phyloP scores from a whole-genome alignment of 78 protist species.

The Chrysochromulina tobinii region DNA sequence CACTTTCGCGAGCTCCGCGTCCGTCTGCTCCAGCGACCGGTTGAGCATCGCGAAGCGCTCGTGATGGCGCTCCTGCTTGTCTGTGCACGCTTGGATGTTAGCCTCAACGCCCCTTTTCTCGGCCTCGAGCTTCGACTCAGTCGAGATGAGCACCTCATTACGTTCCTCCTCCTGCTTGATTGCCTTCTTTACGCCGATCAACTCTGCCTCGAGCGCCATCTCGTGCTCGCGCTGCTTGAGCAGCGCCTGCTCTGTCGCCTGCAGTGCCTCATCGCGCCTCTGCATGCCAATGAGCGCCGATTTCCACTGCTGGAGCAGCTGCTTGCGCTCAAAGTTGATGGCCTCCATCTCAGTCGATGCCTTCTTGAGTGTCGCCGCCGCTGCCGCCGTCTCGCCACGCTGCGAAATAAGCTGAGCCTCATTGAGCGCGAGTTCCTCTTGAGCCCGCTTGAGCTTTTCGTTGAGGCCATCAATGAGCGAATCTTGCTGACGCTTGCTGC shows the following conservation, averaged over 20 bases:
- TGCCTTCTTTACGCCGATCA: conserved; percentile 34
- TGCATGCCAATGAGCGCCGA: conserved; percentile 57
- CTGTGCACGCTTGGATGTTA: background rate
- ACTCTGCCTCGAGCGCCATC: conserved; percentile 35
- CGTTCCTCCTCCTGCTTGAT: background rate
- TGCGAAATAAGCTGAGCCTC: conserved; percentile 63
- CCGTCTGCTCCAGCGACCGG: conserved; percentile 57
- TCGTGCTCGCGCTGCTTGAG: conserved; percentile 48
- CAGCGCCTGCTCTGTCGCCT: conserved; percentile 31
- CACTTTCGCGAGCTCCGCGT: conserved; percentile 29
- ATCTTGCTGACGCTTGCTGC: conserved; percentile 51
- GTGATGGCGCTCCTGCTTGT: background rate
- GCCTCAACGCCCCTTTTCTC: background rate
- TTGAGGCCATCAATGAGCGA: conserved; percentile 39
- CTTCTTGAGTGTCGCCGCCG: background rate
- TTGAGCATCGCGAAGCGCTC: conserved; percentile 23
- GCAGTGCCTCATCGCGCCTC: conserved; percentile 67
- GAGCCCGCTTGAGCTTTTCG: conserved; percentile 35
- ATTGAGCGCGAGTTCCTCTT: conserved; percentile 33
- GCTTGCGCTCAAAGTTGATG: conserved; percentile 51
- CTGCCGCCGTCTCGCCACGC: conserved; percentile 48
- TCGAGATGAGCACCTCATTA: background rate
- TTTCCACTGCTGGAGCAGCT: conserved; percentile 58
- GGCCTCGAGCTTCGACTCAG: background rate
- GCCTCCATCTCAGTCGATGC: background rate